Conservation (phyloP, 352 stramenopile species). For the Globisporangium sylvaticum region DNA sequence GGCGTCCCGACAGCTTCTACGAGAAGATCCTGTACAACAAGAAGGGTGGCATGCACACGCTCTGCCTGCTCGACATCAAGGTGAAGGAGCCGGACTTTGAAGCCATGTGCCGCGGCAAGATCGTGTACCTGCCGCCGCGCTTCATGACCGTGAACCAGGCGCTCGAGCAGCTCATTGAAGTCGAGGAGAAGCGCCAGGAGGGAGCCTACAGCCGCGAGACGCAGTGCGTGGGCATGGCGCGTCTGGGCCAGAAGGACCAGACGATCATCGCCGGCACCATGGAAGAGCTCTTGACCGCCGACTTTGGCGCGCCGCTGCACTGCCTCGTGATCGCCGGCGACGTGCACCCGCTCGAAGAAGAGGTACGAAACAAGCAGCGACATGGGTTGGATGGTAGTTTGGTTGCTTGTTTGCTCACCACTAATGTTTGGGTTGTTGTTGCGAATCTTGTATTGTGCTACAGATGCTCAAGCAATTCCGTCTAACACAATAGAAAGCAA, state of each 20-base stretch:
- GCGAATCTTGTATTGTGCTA: slow-evolving; percentile 2
- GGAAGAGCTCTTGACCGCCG: slow-evolving; percentile 89
- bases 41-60: slow-evolving; percentile 95
- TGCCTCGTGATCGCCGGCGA: slow-evolving; percentile 95
- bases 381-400: no score
- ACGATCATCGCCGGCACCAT: slow-evolving; percentile 96
- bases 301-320: slow-evolving; percentile 96
- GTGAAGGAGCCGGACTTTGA: slow-evolving; percentile 99
- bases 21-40: slow-evolving; percentile 97
- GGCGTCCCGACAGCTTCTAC: slow-evolving; percentile 97
- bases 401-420: neutral
- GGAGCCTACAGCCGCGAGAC: slow-evolving; percentile 83
- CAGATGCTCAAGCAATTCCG: slow-evolving; percentile 66
- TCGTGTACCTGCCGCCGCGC: slow-evolving; percentile 92
- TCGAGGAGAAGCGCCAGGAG: slow-evolving; percentile 86
- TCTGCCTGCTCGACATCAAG: slow-evolving; percentile 99
- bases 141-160: slow-evolving; percentile 98
- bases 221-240: slow-evolving; percentile 91
- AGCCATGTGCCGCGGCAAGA: slow-evolving; percentile 92
- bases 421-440: slow-evolving; percentile 4
- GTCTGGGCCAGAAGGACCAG: slow-evolving; percentile 91
- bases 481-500: slow-evolving; percentile 31
- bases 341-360: slow-evolving; percentile 94
- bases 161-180: slow-evolving; percentile 94
- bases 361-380: slow-evolving; percentile 55